These are phyloP conservation scores for Neurospora sp. DNA, from an alignment of 495 filamentous ascomycete genomes.

Conservation along the genomic window DNA sequence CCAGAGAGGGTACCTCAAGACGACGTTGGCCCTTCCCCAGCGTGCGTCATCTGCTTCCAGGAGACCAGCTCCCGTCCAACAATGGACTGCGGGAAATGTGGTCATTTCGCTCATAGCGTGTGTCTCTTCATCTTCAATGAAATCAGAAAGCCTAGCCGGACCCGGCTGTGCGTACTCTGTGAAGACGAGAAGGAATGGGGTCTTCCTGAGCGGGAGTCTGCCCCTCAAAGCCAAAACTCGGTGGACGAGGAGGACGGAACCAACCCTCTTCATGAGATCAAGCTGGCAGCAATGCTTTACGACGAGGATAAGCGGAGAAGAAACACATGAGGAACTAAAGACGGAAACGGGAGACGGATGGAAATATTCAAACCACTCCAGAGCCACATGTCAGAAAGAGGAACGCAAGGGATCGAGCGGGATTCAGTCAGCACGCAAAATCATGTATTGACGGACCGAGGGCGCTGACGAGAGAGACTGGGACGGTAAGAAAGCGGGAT, in stretches of 20 bases:
- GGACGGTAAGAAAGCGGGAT: not conserved
- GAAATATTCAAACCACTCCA: not conserved
- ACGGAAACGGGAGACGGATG: not conserved
- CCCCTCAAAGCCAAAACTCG: not conserved
- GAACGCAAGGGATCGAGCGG: not conserved
- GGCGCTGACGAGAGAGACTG: not conserved
- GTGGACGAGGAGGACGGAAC: not conserved
- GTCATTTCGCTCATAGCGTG: not conserved
- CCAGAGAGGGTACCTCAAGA: not conserved
- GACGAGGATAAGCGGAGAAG: not conserved
- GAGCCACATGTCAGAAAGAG: not conserved
- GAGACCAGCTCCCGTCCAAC: not conserved
- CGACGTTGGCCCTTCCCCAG: not conserved
- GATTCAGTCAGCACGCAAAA: not conserved
- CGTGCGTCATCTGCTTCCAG: not conserved
- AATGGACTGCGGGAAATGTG: not conserved
- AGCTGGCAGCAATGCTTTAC: not conserved
- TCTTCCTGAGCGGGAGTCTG: not conserved
- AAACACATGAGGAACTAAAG: not conserved
- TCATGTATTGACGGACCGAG: not conserved
- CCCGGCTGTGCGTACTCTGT: not conserved
- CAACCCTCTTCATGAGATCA: not conserved
- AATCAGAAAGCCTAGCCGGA: not conserved
- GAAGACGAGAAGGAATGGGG: not conserved
- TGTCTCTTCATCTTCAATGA: not conserved